Evolutionary conservation across 345 rosid genomes (phyloP).

Genomic region (Gossypium herbaceum): DNA sequence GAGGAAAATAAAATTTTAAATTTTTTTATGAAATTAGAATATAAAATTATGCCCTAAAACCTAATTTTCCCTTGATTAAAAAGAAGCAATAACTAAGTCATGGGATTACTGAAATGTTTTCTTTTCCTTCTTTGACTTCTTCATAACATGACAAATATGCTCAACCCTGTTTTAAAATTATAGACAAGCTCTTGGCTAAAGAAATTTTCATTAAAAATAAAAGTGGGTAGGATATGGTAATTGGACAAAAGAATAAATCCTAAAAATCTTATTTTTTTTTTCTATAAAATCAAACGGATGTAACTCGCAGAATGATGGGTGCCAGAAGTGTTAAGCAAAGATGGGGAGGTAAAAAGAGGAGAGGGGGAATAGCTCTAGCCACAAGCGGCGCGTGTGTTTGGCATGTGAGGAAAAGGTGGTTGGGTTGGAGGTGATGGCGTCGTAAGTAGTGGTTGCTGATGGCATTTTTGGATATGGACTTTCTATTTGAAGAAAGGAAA

Average conservation of each 20-base stretch:
- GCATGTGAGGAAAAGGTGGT: constrained; percentile 37
- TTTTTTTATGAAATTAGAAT: too few relatives aligned
- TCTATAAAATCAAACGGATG: not conserved
- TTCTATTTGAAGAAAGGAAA: not conserved
- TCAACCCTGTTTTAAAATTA: too few relatives aligned
- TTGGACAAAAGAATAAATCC: not conserved
- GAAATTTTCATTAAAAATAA: too few relatives aligned
- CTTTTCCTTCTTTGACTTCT: not conserved
- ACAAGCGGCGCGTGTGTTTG: constrained; percentile 66
- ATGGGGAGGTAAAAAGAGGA: constrained; percentile 54
- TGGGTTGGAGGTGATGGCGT: constrained; percentile 25
- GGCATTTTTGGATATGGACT: constrained; percentile 18
- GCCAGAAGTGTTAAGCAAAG: constrained; percentile 4
- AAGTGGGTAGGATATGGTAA: not conserved
- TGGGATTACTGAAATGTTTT: not conserved
- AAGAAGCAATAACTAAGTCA: not conserved
- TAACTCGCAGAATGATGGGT: not conserved
- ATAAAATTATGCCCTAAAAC: too few relatives aligned
- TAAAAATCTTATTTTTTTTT: too few relatives aligned
- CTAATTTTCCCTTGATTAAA: too few relatives aligned
- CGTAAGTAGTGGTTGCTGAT: constrained; percentile 34
- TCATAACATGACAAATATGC: too few relatives aligned
- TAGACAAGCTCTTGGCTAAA: too few relatives aligned
- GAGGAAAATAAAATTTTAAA: too few relatives aligned
- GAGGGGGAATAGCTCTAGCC: constrained; percentile 52